Evolutionary conservation across 2,329 filamentous ascomycete species (phyloP), one percentile per base, ranked within the genome.

Genomic region (Colletotrichum somersetense): DNA sequence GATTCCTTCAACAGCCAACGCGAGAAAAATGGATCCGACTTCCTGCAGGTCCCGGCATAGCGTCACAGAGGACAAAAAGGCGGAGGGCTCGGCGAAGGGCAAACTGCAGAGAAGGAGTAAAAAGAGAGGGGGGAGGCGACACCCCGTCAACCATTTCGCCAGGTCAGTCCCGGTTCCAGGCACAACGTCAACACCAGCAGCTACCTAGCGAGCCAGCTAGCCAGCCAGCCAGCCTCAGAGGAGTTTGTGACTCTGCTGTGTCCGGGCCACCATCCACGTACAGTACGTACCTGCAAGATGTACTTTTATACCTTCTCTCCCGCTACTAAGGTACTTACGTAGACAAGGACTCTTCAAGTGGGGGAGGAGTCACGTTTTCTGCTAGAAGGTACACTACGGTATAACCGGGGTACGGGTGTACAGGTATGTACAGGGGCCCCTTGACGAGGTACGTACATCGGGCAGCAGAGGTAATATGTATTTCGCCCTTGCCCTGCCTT

Each of bases 21-120:
- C 55, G 58, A 68, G 64, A 58, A 56, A 72, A 50, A 70, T 63
- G 55, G 66, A 70, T 26, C 69, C 66, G 55, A 61, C 66, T 61
- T 64, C 53, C 70, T 72, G 66, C 70, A 72, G 70, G 70, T 72
- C 70, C 70, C 66, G 61, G 66, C 55, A 70, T 69, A 70, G 70
- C 55, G 70, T 72, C 70, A 65, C 61, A 59, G 55, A 62, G 53
- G n/a, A 53, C 58, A 23, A 69, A 68, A 68, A 33, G 65, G 59
- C 58, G 65, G 59, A 72, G 53, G 69, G 58, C 58, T 58, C 57
- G 58, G 68, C 68, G 57, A 71, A 23, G 52, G 35, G 26, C 30
- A 30, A 8, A 14, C 40, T 46, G 10, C 23, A 56, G 55, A 35
- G 20, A 18, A 42, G 23, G 26, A 46, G 50, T 6, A 20, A 33